Evolutionary conservation across 192 early-diverging fungal species (phyloP), one percentile per base, ranked within the genome.

Genomic region (Coemansia sp.): DNA sequence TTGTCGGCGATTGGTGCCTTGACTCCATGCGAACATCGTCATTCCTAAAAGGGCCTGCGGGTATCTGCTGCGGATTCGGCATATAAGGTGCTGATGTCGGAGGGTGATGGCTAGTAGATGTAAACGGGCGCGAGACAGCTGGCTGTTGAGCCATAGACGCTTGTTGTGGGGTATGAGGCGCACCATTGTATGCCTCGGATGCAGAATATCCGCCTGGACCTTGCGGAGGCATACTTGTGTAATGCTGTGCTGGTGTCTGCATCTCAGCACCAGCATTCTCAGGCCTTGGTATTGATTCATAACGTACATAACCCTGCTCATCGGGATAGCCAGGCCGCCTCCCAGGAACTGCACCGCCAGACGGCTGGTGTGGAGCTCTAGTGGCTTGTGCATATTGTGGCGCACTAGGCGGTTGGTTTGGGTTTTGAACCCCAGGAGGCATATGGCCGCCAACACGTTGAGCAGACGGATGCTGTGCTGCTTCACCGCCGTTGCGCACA

Each of bases 251-350:
- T 5, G 58, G 71, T 2, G 60, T 64, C 38, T 64, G 63, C 11
- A 55, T 61, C 17, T 56, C 50, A 0, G 63, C n/a, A 17, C 57
- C 79, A 55, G 63, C n/a, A 10, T 49, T 53, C 8, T 81, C 79
- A 11, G 64, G 70, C 0, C 79, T 66, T n/a, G 63, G 41, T 53
- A 61, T 25, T 2, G 58, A 44, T 5, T 81, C 73, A 45, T 76
- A 74, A 37, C 68, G 70, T 8, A 65, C 54, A 67, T 76, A 73
- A 4, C 62, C 71, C 9, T 58, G 42, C 7, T 82, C 75, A 0
- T 82, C 74, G 0, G 71, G 62, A 20, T 82, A 82, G 11, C 71
- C 79, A 45, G 65, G 63, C 9, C 71, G 74, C 4, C 62, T 65
- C 8, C 59, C 63, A 12, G 69, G 57, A 10, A 50, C 58, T 16